Evolutionary conservation across 2,329 filamentous ascomycete species (phyloP), one percentile per base, ranked within the genome.

Genomic region (Colletotrichum theobromicola): DNA sequence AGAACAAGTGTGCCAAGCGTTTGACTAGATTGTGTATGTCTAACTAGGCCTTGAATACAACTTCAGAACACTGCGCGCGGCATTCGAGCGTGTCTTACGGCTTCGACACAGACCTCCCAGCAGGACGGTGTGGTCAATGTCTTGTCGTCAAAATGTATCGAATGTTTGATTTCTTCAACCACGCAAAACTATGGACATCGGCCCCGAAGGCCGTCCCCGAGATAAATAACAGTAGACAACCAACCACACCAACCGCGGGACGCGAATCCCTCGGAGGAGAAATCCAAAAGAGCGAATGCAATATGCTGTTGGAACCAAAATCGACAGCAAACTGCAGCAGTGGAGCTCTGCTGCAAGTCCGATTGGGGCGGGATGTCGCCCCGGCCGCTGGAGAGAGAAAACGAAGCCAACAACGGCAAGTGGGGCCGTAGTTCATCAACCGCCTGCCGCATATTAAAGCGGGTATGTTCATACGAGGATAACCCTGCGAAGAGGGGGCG

Each of bases 281-380:
- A 3, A 34, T 30, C 28, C 26, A 60, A 30, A n/a, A 30, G 2
- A 60, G 10, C 2, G 55, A 30, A 30, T 28, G 30, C 13, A 57
- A 57, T 57, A 57, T 62, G 30, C 32, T 37, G 32, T 62, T 62
- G 58, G 58, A n/a, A 62, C 58, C 26, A 18, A 30, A 57, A 57
- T 30, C 53, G 2, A 57, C 24, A 30, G 24, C 53, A 60, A 30
- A 60, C 55, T 30, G 30, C 26, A 18, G 26, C 16, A n/a, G 55
- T 60, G 55, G 55, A 32, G 55, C 18, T 60, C 55, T 28, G 9
- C 26, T 60, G 55, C 18, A 60, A 60, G 18, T 60, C 18, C 55
- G 18, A 60, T 60, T 60, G 55, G 55, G 26, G 24, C 26, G 28
- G 24, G 55, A 60, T 1, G 0, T 1, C 0, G n/a, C 1, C 55